phyloP scores from a whole-genome alignment of 345 rosid genomes.

The Combretum micranthum region DNA sequence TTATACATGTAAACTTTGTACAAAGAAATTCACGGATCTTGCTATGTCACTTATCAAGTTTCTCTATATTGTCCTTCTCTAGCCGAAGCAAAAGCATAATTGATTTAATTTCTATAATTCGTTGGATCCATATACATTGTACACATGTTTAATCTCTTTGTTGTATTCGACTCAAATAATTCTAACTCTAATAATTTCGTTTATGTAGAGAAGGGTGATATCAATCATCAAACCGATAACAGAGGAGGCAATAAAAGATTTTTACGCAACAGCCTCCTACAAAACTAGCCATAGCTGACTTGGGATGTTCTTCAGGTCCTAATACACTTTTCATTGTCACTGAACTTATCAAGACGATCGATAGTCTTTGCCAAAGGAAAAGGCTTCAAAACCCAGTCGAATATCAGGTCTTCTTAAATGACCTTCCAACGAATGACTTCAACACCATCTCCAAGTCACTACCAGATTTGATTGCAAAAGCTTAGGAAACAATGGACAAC shows the following conservation, averaged over 20 bases:
- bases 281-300: constrained; percentile 54
- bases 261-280: constrained; percentile 27
- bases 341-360: constrained; percentile 24
- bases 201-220: constrained; percentile 30
- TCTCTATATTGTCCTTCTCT: too few species aligned
- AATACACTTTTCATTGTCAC: constrained; percentile 36
- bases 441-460: constrained; percentile 38
- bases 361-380: constrained; percentile 12
- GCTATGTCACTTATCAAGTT: too few species aligned
- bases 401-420: constrained; percentile 42
- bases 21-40: too few species aligned
- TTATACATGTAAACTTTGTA: too few species aligned
- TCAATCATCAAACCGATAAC: constrained; percentile 32
- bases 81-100: too few species aligned
- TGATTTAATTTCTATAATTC: too few species aligned
- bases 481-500: constrained; percentile 9
- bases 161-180: too few species aligned
- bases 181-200: not conserved
- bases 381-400: constrained; percentile 16
- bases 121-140: too few species aligned
- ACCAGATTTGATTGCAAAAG: constrained; percentile 15
- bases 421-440: constrained; percentile 52
- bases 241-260: constrained; percentile 34
- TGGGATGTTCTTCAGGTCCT: constrained; percentile 91
- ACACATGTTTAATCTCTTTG: too few species aligned